phyloP scores from a whole-genome alignment of 2,329 filamentous ascomycete genomes.

The Sclerotinia borealis region DNA sequence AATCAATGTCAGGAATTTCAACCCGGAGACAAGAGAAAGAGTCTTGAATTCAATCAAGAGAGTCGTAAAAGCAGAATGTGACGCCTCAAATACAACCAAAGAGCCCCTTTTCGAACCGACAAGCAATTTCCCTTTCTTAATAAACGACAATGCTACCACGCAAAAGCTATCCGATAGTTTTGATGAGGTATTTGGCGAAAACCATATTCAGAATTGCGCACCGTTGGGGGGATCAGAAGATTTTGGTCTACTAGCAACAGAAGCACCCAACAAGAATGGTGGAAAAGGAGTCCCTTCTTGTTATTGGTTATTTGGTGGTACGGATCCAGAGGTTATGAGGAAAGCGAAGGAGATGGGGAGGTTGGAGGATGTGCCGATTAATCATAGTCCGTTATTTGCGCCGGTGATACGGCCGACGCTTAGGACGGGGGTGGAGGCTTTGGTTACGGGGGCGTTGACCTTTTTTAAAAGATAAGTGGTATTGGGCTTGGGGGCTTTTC shows the following conservation, averaged over 20 bases:
- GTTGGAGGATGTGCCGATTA: slow-evolving; percentile 38
- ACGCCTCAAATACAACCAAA: slow-evolving; percentile 37
- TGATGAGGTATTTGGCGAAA: slow-evolving; percentile 21
- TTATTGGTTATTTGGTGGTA: slow-evolving; percentile 39
- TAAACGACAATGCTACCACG: slow-evolving; percentile 21
- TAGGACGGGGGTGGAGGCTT: slow-evolving; percentile 44
- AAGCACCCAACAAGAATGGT: slow-evolving; percentile 22
- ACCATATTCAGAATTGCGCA: slow-evolving; percentile 14
- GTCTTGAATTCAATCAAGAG: slow-evolving; percentile 36
- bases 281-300: slow-evolving; percentile 25
- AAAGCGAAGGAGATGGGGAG: slow-evolving; percentile 15
- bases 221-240: slow-evolving; percentile 24
- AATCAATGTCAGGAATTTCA: slow-evolving; percentile 38
- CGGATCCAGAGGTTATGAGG: slow-evolving; percentile 31
- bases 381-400: slow-evolving; percentile 54
- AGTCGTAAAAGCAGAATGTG: slow-evolving; percentile 47
- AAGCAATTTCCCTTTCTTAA: slow-evolving; percentile 20
- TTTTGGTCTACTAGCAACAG: slow-evolving; percentile 44
- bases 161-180: slow-evolving; percentile 16
- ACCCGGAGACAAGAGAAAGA: slow-evolving; percentile 30
- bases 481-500: too few species aligned
- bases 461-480: too few species aligned
- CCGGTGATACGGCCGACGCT: slow-evolving; percentile 55
- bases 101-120: slow-evolving; percentile 20
- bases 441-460: slow-evolving; percentile 45